Evolutionary conservation across 495 filamentous ascomycete species (phyloP), one percentile per base, ranked within the genome.

Genomic region (Annulohypoxylon bovei): DNA sequence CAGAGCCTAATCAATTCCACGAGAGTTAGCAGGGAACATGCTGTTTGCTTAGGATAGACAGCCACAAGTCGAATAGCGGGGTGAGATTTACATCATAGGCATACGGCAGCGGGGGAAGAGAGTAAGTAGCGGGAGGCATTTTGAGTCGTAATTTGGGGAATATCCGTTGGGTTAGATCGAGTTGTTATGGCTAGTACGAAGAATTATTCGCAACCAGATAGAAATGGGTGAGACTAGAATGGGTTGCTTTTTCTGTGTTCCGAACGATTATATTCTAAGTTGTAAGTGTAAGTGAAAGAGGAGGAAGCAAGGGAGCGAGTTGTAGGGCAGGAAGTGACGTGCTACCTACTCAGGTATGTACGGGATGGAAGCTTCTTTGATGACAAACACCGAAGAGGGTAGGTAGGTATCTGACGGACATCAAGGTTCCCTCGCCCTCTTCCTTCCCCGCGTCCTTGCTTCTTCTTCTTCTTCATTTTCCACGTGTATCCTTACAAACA

Each of bases 1-100:
- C 71, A 98, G 89, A 23, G 93, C 95, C 76, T 73, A 73, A 18
- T 16, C 12, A 30, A 12, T 39, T 42, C 30, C 32, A 25, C 55
- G 9, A 5, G 7, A 44, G 63, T 77, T 20, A 75, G 63, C 42
- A 64, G 9, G 20, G 47, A 9, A 23, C 20, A 42, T 28, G 32
- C 23, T 20, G 11, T 23, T 28, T 50, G 9, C 12, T 14, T 28
- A 6, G 8, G 32, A 14, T 35, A 22, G 12, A 50, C 16, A n/a
- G 11, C 27, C 22, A 62, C 25, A 32, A 25, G 18, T n/a, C 23
- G 23, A 4, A 28, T 16, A 7, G 37, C 11, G 28, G 16, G 6
- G 18, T 49, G n/a, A 47, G 12, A 70, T 81, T 76, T 75, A 84
- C 82, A 77, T 83, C 70, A 71, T 84, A 82, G 33, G 76, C 78